Percentiles rank a stretch among this genome's conserved stretches.
Evolutionary conservation across 2,329 filamentous ascomycete species (phyloP).

Genomic region (Byssochlamys sp.): DNA sequence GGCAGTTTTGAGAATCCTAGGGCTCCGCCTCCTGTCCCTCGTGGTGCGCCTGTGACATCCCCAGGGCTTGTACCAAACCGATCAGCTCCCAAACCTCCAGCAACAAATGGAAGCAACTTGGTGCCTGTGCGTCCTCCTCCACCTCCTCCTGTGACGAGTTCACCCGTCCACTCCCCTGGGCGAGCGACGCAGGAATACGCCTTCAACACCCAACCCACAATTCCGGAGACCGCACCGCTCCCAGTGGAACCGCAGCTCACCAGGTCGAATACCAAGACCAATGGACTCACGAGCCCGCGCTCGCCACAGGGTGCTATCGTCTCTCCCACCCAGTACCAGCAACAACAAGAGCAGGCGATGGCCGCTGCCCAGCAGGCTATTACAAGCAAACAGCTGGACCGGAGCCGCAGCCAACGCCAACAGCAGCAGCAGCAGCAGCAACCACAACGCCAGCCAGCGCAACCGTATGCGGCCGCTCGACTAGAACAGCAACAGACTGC

Average conservation of each 20-base stretch:
- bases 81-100: conserved; percentile 79
- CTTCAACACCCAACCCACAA: conserved; percentile 37
- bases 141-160: conserved; percentile 35
- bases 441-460: conserved; percentile 32
- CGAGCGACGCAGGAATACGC: conserved; percentile 49
- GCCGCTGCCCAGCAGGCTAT: conserved; percentile 69
- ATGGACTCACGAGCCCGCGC: conserved; percentile 44
- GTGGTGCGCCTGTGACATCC: conserved; percentile 29
- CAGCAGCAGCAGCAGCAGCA: conserved; percentile 42
- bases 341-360: conserved; percentile 80
- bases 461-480: too few relatives aligned
- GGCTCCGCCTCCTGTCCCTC: conserved; percentile 78
- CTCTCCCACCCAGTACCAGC: conserved; percentile 38
- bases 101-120: conserved; percentile 22
- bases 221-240: conserved; percentile 49
- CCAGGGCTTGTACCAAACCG: conserved; percentile 62
- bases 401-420: conserved; percentile 64
- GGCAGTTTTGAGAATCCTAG: conserved; percentile 96
- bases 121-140: conserved; percentile 35
- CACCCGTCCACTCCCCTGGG: conserved; percentile 30
- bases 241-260: conserved; percentile 59
- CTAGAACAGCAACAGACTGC: conserved; percentile 21
- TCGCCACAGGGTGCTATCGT: conserved; percentile 28
- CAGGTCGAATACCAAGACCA: conserved; percentile 57
- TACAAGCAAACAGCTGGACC: conserved; percentile 57